Percentiles rank a stretch among this genome's conserved stretches.
These are phyloP conservation scores for Sugiyamaella novakii DNA, from an alignment of 1,139 yeast species.

Conservation along the genomic window DNA sequence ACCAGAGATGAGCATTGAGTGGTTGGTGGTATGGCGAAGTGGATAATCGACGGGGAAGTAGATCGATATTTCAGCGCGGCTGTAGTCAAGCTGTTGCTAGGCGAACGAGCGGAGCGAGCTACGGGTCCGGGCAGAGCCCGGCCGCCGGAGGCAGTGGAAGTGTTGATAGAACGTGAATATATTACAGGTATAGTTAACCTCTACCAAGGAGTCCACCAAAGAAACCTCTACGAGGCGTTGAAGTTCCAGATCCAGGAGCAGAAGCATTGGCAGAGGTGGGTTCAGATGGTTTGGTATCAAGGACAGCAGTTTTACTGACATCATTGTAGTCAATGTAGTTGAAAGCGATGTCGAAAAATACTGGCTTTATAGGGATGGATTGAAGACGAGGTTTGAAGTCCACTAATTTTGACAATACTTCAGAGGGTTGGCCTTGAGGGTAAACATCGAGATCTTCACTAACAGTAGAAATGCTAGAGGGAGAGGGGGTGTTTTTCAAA, in stretches of 20 bases:
- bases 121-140: background rate
- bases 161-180: background rate
- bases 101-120: background rate
- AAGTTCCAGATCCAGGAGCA: constrained; percentile 8
- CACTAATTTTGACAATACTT: constrained; percentile 49
- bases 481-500: constrained; percentile 21
- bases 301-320: constrained; percentile 15
- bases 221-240: constrained; percentile 22
- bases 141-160: background rate
- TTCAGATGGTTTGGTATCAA: background rate
- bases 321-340: constrained; percentile 58
- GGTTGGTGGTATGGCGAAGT: background rate
- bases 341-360: constrained; percentile 84
- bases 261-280: constrained; percentile 5
- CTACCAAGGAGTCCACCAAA: constrained; percentile 22
- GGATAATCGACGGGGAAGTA: background rate
- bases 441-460: constrained; percentile 55
- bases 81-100: background rate
- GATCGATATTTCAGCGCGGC: constrained; percentile 1
- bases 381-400: constrained; percentile 50
- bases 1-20: background rate
- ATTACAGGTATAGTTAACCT: constrained; percentile 6
- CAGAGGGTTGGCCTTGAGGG: constrained; percentile 43
- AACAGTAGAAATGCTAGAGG: constrained; percentile 33
- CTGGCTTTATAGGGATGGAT: constrained; percentile 80